phyloP scores from a whole-genome alignment of 1,284 basidiomycete species.

The Ceratobasidium sp. region DNA sequence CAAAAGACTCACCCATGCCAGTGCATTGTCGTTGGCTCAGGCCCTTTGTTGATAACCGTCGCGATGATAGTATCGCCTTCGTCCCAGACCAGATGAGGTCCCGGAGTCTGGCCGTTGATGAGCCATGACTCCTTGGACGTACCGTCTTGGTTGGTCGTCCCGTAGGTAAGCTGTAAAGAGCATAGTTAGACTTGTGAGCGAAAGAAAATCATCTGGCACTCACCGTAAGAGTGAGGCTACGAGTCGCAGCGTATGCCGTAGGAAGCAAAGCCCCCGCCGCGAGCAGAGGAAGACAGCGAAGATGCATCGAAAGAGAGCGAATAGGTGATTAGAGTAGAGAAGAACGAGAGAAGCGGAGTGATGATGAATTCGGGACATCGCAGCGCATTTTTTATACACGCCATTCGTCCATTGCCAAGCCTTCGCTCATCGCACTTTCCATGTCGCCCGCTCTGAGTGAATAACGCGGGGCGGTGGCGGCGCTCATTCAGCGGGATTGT shows the following conservation, averaged over 20 bases:
- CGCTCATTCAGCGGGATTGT: not conserved
- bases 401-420: not conserved
- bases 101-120: conserved; percentile 47
- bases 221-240: conserved; percentile 15
- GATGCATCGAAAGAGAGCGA: not conserved
- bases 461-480: conserved; percentile 22
- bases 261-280: conserved; percentile 30
- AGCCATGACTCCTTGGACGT: conserved; percentile 30
- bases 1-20: conserved; percentile 25
- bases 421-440: conserved; percentile 8
- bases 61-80: conserved; percentile 46
- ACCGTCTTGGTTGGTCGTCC: conserved; percentile 25
- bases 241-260: conserved; percentile 12
- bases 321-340: not conserved
- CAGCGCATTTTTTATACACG: conserved; percentile 9
- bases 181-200: not conserved
- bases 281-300: conserved; percentile 29
- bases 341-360: not conserved
- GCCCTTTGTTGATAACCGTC: conserved; percentile 35
- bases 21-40: conserved; percentile 38
- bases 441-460: not conserved
- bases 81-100: conserved; percentile 41
- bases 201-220: not conserved
- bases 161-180: conserved; percentile 15
- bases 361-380: not conserved